Percentiles rank a stretch among this genome's conserved stretches.
Evolutionary conservation across 192 early-diverging fungal species (phyloP).

Genomic region (Phlyctochytrium arcticum): DNA sequence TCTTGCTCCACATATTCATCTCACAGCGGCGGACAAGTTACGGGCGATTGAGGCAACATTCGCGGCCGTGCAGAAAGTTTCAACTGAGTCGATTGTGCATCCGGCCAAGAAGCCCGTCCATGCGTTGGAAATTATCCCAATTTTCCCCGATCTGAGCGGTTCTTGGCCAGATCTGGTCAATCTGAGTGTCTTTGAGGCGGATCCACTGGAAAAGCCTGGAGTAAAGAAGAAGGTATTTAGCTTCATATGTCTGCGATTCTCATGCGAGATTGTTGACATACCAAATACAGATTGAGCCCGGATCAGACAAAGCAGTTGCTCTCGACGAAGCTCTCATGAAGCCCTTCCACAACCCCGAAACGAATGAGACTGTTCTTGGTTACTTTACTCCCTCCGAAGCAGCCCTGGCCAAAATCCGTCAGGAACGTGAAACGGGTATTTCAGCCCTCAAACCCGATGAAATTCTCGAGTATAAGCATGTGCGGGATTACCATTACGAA

Average conservation of each 20-base stretch:
- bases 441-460: too few species aligned
- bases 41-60: slow-evolving; percentile 23
- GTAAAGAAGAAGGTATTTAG: neutral
- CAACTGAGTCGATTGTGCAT: slow-evolving; percentile 18
- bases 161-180: slow-evolving; percentile 16
- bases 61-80: slow-evolving; percentile 8
- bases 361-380: slow-evolving; percentile 15
- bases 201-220: slow-evolving; percentile 26
- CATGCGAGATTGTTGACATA: neutral
- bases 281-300: neutral
- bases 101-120: slow-evolving; percentile 11
- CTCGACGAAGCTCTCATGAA: slow-evolving; percentile 18
- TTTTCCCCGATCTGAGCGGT: slow-evolving; percentile 31
- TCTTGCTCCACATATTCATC: neutral
- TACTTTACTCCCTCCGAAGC: slow-evolving; percentile 8
- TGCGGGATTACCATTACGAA: slow-evolving; percentile 14
- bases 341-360: slow-evolving; percentile 9
- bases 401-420: neutral
- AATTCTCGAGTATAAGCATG: neutral
- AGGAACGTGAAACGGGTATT: neutral
- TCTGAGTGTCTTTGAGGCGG: slow-evolving; percentile 21
- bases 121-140: slow-evolving; percentile 30
- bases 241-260: neutral
- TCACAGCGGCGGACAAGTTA: slow-evolving; percentile 15
- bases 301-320: slow-evolving; percentile 1